Conservation (phyloP, 352 stramenopile species). For the Pythium apleroticum region DNA sequence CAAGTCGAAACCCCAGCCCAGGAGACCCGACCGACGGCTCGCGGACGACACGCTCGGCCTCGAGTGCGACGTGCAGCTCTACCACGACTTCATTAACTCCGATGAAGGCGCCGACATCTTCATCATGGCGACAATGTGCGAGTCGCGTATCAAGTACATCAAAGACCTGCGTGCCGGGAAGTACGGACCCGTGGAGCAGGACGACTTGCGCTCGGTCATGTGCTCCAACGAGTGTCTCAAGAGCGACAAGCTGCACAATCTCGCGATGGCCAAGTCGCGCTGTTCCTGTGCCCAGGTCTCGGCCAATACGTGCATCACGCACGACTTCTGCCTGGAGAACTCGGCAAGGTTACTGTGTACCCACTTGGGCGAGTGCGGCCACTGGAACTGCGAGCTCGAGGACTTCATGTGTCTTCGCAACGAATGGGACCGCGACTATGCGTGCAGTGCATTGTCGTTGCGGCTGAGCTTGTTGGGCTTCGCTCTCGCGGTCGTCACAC, state of each 20-base stretch:
- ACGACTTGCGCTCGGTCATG: constrained; percentile 75
- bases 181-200: constrained; percentile 63
- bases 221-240: constrained; percentile 82
- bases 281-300: constrained; percentile 86
- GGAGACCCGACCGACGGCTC: constrained; percentile 4
- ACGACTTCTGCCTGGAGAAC: constrained; percentile 85
- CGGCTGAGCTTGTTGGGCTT: constrained; percentile 6
- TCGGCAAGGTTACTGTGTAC: constrained; percentile 83
- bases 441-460: constrained; percentile 34
- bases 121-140: constrained; percentile 69
- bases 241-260: constrained; percentile 76
- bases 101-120: constrained; percentile 64
- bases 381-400: constrained; percentile 83
- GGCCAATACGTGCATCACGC: constrained; percentile 50
- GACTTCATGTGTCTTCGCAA: constrained; percentile 92
- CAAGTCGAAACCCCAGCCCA: background rate
- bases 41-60: constrained; percentile 18
- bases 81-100: constrained; percentile 54
- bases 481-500: constrained; percentile 21
- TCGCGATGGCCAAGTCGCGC: constrained; percentile 69
- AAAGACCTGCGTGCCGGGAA: constrained; percentile 54
- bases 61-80: constrained; percentile 51
- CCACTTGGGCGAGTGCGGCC: constrained; percentile 83
- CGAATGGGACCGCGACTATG: constrained; percentile 80
- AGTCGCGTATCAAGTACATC: constrained; percentile 74